These are phyloP conservation scores for Tribonema minus DNA, from an alignment of 108 stramenopile genomes.

Conservation along the genomic window DNA sequence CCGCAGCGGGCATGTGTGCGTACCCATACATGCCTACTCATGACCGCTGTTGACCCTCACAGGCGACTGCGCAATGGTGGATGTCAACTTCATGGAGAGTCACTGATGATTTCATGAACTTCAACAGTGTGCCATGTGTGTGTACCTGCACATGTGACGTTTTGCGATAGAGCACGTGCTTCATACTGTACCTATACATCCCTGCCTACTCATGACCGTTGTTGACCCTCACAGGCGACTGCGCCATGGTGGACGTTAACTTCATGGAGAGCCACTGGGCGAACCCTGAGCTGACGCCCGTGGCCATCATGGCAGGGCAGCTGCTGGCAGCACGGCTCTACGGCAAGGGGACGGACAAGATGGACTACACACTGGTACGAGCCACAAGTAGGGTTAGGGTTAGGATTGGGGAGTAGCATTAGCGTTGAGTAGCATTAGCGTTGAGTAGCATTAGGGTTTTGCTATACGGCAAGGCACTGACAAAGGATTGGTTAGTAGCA, in stretches of 20 bases:
- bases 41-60: no score
- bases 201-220: no score
- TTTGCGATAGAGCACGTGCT: no score
- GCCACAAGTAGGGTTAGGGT: neutral
- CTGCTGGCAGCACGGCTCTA: slow-evolving; percentile 86
- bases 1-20: slow-evolving; percentile 98
- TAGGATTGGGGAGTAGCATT: no score
- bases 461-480: no score
- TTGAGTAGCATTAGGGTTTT: no score
- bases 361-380: slow-evolving; percentile 89
- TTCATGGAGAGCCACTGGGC: slow-evolving; percentile 34
- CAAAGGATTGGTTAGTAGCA: no score
- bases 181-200: no score
- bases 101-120: slow-evolving; percentile 70
- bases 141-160: no score
- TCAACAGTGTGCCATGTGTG: slow-evolving; percentile 97
- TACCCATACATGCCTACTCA: no score
- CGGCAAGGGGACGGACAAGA: slow-evolving; percentile 69
- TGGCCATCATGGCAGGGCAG: slow-evolving; percentile 75
- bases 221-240: slow-evolving; percentile 77
- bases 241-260: slow-evolving; percentile 44
- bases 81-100: slow-evolving; percentile 19
- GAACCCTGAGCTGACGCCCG: slow-evolving; percentile 92
- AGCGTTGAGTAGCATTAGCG: no score
- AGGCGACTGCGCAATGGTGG: slow-evolving; percentile 73